These are phyloP conservation scores for Galerina sulciceps DNA, from an alignment of 768 basidiomycete genomes.

Conservation along the genomic window DNA sequence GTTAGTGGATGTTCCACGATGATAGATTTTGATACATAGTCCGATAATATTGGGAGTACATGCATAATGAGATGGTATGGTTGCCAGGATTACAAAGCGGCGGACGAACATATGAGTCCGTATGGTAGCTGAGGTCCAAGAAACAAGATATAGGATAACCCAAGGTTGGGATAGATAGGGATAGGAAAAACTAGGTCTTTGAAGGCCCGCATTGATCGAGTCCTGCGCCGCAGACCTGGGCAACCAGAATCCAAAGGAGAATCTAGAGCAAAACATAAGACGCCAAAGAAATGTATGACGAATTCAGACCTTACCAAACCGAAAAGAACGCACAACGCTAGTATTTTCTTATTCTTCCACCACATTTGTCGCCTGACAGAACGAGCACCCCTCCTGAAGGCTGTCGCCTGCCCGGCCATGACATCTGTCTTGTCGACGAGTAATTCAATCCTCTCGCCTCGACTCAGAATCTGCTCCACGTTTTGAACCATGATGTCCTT, in stretches of 20 bases:
- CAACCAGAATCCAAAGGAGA: conserved; percentile 80
- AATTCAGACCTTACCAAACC: conserved; percentile 47
- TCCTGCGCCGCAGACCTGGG: conserved; percentile 88
- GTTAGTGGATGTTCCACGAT: too few relatives aligned
- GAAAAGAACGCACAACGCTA: conserved; percentile 73
- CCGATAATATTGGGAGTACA: not conserved
- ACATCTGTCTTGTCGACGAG: conserved; percentile 97
- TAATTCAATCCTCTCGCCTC: conserved; percentile 95
- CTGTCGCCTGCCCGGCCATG: conserved; percentile 92
- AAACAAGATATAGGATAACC: not conserved
- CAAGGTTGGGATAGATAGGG: not conserved
- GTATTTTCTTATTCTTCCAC: conserved; percentile 81
- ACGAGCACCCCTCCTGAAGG: conserved; percentile 88
- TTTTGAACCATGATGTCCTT: conserved; percentile 99
- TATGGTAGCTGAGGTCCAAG: not conserved
- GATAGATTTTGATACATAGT: not conserved
- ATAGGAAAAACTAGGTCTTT: conserved; percentile 13
- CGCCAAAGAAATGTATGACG: conserved; percentile 2
- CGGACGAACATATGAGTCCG: not conserved
- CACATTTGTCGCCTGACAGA: conserved; percentile 86
- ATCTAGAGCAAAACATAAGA: conserved; percentile 43
- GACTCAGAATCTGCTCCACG: conserved; percentile 92
- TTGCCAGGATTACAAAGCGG: conserved; percentile 1
- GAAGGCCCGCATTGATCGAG: conserved; percentile 56
- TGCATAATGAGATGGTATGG: not conserved